Evolutionary conservation across 495 filamentous ascomycete genomes (phyloP), one percentile per base, ranked within the genome.

Genomic region (Penicillium angulare): DNA sequence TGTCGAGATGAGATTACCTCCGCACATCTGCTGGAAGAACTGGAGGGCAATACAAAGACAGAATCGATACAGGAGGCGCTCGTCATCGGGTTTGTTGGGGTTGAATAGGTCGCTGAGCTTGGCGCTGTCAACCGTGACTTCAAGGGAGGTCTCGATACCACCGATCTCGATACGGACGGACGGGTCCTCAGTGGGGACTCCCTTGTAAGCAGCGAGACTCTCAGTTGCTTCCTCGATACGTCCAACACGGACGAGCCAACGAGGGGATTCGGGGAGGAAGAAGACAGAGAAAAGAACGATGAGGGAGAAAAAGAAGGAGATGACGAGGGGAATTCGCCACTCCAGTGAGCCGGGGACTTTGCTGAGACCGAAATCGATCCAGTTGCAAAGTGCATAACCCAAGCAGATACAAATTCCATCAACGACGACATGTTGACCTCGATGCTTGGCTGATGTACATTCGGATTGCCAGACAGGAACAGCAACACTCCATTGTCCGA

Each of bases 191-290:
- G 41, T 43, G 9, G 58, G 35, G 13, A 56, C 44, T 16, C 55
- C 55, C 9, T 55, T 51, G 5, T 69, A 47, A 4, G 60, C 46
- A 6, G 60, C 52, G 15, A 70, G 55, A 23, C 52, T 64, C 5
- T 15, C 16, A 8, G 12, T 38, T 38, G 34, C 79, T 47, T 81
- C 77, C 10, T 77, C 77, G n/a, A 67, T 58, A 10, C 73, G 70
- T 0, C 78, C 78, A 2, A 65, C 65, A 49, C 75, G 79, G 23
- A 68, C 64, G 12, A 81, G 69, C 74, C 78, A 83, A 7, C 78
- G 67, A 29, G 79, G 79, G 2, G 78, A 81, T 56, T 82, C 78
- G 3, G 80, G 79, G 55, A 83, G 75, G 46, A 75, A 72, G 67
- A 71, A 78, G 39, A 77, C 55, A n/a, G 77, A 61, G 13, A 84